Percentiles rank a stretch among this genome's conserved stretches.
Evolutionary conservation across 768 basidiomycete genomes (phyloP).

Genomic region (Russula earlei): DNA sequence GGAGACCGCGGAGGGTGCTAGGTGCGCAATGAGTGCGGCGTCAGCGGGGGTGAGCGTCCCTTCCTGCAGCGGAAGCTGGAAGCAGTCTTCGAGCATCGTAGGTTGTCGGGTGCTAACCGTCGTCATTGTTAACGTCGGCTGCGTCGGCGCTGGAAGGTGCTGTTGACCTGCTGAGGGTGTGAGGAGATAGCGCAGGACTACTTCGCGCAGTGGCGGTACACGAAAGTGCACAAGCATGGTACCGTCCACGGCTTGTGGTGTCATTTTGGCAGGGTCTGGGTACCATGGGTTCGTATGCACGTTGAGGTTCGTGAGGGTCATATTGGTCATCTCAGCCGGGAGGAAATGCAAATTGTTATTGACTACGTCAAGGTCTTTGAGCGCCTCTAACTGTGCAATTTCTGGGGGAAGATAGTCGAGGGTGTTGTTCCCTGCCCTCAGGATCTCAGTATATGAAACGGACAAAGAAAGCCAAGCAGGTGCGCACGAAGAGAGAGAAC

Average conservation of each 20-base stretch:
- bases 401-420: slow-evolving; percentile 14
- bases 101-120: neutral
- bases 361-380: slow-evolving; percentile 17
- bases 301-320: slow-evolving; percentile 12
- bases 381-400: slow-evolving; percentile 12
- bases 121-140: neutral
- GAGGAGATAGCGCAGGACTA: slow-evolving; percentile 17
- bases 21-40: slow-evolving; percentile 6
- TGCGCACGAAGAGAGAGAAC: slow-evolving; percentile 18
- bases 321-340: slow-evolving; percentile 17
- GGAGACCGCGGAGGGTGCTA: slow-evolving; percentile 10
- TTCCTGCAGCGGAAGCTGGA: slow-evolving; percentile 13
- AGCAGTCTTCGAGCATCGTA: slow-evolving; percentile 13
- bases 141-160: neutral
- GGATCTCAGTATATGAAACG: neutral
- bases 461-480: neutral
- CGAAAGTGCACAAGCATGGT: neutral
- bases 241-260: neutral
- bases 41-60: slow-evolving; percentile 8
- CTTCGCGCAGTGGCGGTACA: slow-evolving; percentile 17
- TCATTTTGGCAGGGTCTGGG: slow-evolving; percentile 1
- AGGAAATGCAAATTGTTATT: slow-evolving; percentile 17
- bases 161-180: slow-evolving; percentile 3
- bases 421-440: slow-evolving; percentile 12
- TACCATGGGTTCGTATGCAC: slow-evolving; percentile 18